A percentile compares a stretch with the other conserved stretches of the same genome.
These are phyloP conservation scores for Uronychia setigera DNA, from an alignment of 73 alveolate genomes.

Conservation along the genomic window DNA sequence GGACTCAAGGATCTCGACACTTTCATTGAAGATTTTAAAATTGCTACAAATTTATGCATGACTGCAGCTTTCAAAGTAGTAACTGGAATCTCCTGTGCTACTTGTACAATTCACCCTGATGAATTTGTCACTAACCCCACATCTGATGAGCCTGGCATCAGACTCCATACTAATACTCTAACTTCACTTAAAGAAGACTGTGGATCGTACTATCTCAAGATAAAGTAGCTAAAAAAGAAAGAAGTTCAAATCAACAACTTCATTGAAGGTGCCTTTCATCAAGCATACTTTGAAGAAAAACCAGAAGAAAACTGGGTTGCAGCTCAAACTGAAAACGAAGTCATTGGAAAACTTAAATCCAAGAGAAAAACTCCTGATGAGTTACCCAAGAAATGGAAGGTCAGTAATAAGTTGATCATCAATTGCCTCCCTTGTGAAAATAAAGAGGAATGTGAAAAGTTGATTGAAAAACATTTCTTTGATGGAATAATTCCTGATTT, in stretches of 20 bases:
- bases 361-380: not conserved
- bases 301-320: not conserved
- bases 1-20: not conserved
- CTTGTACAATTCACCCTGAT: not conserved
- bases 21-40: not conserved
- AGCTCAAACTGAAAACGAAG: not conserved
- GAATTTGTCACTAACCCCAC: not conserved
- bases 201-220: not conserved
- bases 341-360: not conserved
- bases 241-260: not conserved
- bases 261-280: not conserved
- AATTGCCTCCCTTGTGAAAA: not conserved
- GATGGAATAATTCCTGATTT: not conserved
- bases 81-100: not conserved
- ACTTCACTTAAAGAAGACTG: not conserved
- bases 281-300: not conserved
- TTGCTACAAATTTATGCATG: not conserved
- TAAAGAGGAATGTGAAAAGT: not conserved
- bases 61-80: not conserved
- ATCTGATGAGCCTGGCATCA: not conserved
- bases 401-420: not conserved
- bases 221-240: not conserved
- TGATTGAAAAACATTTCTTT: not conserved
- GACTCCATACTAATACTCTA: not conserved
- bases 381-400: not conserved